Evolutionary conservation across 139 green algal genomes (phyloP), one percentile per base, ranked within the genome.

Genomic region (Chlamydomonas applanata): DNA sequence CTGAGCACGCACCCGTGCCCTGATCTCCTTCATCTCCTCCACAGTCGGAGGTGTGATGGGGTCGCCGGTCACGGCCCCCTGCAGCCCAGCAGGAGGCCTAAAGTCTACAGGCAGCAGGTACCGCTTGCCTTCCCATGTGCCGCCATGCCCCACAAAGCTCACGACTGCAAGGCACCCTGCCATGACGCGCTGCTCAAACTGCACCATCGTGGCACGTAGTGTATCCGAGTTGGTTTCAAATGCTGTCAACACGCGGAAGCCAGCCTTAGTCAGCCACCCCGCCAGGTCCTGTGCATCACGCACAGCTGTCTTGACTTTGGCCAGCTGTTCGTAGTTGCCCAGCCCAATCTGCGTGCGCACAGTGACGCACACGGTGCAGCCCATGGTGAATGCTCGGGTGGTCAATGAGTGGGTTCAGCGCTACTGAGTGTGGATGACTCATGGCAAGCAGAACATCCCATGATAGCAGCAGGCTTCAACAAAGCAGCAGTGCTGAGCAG

Each of bases 71-170:
- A 49, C 40, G 40, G 11, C 40, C 7, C 11, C 11, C 40, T 49
- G 40, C 40, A 49, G 40, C 40, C 40, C 40, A 49, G 40, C 7
- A 11, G 40, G 40, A 19, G 40, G 40, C 40, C 40, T 30, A 35
- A 66, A 66, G 59, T 66, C 59, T 4, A 66, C 59, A 36, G 59
- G 59, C 24, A 66, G 59, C 59, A 66, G 24, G 59, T 66, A 66
- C 3, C 30, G 59, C 24, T 9, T 4, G 24, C 30, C 30, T 9
- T 66, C 59, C 29, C 29, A 66, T 11, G 35, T 30, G 24, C 24
- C 59, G 11, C 59, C 59, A 66, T 66, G 59, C 11, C 59, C 59
- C 11, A 35, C 24, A 9, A 66, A 66, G 3, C 17, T 22, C 4
- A 66, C n/a, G 3, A 29, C 17, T 9, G 30, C 59, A 4, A 66